Conservation (phyloP, 2,329 filamentous ascomycete species). For the Talaromyces sp. region DNA sequence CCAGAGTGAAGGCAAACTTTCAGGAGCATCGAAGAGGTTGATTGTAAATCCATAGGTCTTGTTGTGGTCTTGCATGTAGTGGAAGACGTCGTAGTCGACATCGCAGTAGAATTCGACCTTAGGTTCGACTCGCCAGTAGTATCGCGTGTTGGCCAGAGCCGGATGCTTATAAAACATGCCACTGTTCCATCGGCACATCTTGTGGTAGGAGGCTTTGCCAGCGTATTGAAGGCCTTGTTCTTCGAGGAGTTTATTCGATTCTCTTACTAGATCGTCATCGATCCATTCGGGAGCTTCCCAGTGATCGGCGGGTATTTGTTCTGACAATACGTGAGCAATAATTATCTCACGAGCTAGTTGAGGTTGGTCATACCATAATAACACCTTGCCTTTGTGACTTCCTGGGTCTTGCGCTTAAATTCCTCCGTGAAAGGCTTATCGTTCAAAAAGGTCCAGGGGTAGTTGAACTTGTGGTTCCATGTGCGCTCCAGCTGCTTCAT, state of each 20-base stretch:
- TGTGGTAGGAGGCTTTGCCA: slow-evolving; percentile 84
- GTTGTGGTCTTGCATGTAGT: slow-evolving; percentile 96
- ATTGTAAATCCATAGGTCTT: slow-evolving; percentile 99
- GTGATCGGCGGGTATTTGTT: slow-evolving; percentile 88
- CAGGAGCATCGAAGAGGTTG: slow-evolving; percentile 87
- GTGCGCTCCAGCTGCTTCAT: slow-evolving; percentile 91
- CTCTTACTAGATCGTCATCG: slow-evolving; percentile 76
- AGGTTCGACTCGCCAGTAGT: slow-evolving; percentile 98
- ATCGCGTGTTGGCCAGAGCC: slow-evolving; percentile 74
- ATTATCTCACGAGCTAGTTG: neutral
- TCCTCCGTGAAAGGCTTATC: slow-evolving; percentile 89
- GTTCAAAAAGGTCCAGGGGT: slow-evolving; percentile 99
- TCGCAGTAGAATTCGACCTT: slow-evolving; percentile 99
- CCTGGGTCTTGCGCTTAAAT: slow-evolving; percentile 79
- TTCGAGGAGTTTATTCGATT: slow-evolving; percentile 77
- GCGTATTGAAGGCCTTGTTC: slow-evolving; percentile 89
- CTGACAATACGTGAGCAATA: slow-evolving; percentile 47
- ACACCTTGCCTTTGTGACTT: slow-evolving; percentile 82
- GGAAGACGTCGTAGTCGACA: slow-evolving; percentile 96
- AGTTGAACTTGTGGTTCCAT: slow-evolving; percentile 99
- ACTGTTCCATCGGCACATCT: slow-evolving; percentile 99
- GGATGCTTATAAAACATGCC: slow-evolving; percentile 97
- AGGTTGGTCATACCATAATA: slow-evolving; percentile 63
- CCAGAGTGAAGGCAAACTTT: slow-evolving; percentile 85
- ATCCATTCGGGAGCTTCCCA: slow-evolving; percentile 94